These are phyloP conservation scores for Silene conica DNA, from an alignment of 148 eudicot genomes.

Conservation along the genomic window DNA sequence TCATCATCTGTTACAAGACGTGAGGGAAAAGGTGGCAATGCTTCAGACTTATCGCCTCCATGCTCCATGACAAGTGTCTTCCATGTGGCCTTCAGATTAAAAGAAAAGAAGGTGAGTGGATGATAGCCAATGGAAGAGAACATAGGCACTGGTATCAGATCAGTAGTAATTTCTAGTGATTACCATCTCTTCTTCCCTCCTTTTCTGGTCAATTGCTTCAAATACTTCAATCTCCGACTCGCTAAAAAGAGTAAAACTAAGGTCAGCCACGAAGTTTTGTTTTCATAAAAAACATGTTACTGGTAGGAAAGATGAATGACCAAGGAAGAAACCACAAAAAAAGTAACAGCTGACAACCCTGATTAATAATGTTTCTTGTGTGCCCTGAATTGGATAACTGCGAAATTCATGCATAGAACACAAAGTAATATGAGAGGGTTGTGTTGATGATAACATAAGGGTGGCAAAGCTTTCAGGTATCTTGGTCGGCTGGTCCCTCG, in stretches of 20 bases:
- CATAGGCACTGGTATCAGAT: background rate
- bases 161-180: constrained; percentile 5
- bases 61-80: constrained; percentile 41
- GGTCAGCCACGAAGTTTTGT: background rate
- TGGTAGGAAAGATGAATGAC: background rate
- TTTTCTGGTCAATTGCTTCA: constrained; percentile 75
- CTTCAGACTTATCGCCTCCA: constrained; percentile 42
- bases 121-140: background rate
- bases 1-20: constrained; percentile 86
- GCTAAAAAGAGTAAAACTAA: constrained; percentile 34
- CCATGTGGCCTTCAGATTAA: constrained; percentile 65
- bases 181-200: constrained; percentile 92
- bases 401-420: background rate
- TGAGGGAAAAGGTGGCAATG: constrained; percentile 54
- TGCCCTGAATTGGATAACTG: background rate
- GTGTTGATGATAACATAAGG: too few species aligned
- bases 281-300: background rate
- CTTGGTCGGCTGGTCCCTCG: background rate
- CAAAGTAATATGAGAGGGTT: background rate
- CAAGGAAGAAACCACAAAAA: background rate
- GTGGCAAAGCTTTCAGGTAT: too few species aligned
- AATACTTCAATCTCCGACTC: constrained; percentile 89
- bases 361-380: background rate
- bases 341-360: too few species aligned
- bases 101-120: constrained; percentile 9